A percentile compares a stretch with the other conserved stretches of the same genome.
Evolutionary conservation across 192 early-diverging fungal genomes (phyloP).

Genomic region (Coemansia sp.): DNA sequence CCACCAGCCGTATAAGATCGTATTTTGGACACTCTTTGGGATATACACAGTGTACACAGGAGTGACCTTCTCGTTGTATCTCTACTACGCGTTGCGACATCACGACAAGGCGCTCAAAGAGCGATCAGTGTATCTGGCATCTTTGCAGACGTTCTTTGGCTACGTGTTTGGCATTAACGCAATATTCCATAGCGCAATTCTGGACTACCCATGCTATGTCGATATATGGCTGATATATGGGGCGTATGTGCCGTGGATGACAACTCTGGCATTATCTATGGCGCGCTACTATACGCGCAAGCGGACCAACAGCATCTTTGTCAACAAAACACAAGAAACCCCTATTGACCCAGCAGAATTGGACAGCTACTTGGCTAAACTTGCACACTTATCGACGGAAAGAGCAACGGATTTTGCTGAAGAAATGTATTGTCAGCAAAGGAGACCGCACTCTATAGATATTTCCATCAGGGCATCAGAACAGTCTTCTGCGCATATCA

Average conservation of each 20-base stretch:
- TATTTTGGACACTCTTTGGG: constrained; percentile 16
- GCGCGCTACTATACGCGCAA: constrained; percentile 16
- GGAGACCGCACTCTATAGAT: too few relatives aligned
- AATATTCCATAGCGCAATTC: constrained; percentile 10
- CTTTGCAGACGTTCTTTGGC: constrained; percentile 15
- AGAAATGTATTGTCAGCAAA: too few relatives aligned
- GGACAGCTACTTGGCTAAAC: neutral
- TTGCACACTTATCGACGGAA: neutral
- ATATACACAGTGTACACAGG: constrained; percentile 10
- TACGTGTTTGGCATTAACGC: constrained; percentile 15
- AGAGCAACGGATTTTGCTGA: neutral
- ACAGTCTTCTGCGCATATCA: neutral
- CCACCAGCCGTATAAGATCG: constrained; percentile 11
- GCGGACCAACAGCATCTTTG: neutral
- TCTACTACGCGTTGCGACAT: constrained; percentile 4
- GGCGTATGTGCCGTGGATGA: constrained; percentile 8
- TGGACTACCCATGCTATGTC: constrained; percentile 23
- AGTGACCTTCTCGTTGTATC: constrained; percentile 11
- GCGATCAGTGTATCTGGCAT: constrained; percentile 19
- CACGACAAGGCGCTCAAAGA: constrained; percentile 19
- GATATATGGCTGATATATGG: constrained; percentile 24
- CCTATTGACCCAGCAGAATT: neutral
- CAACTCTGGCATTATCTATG: constrained; percentile 13
- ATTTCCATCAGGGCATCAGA: too few relatives aligned
- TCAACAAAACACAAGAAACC: neutral